These are phyloP conservation scores for sweet orange (Citrus sinensis) DNA, from an alignment of 345 rosid species.

Conservation along the genomic window DVS_A1.0 CM039161.1:24252501-24253000, in stretches of 20 bases:
- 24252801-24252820: not conserved
- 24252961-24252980: not conserved
- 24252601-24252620: conserved; percentile 72
- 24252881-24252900: not conserved
- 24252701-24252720: not conserved
- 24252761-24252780: not conserved
- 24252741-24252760: not conserved
- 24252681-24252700: not conserved
- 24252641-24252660: not conserved
- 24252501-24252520: not conserved
- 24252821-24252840: not conserved
- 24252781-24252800: not conserved
- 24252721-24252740: not conserved
- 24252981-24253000: not conserved
- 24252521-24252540: conserved; percentile 27
- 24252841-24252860: not conserved
- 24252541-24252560: conserved; percentile 72
- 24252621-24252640: conserved; percentile 2
- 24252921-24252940: not conserved
- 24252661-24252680: not conserved
- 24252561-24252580: conserved; percentile 72
- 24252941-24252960: not conserved
- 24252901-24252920: too few relatives aligned
- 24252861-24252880: not conserved
- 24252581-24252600: conserved; percentile 86